Evolutionary conservation across 495 filamentous ascomycete species (phyloP).

Genomic region (Tuber umbilicatum): DNA sequence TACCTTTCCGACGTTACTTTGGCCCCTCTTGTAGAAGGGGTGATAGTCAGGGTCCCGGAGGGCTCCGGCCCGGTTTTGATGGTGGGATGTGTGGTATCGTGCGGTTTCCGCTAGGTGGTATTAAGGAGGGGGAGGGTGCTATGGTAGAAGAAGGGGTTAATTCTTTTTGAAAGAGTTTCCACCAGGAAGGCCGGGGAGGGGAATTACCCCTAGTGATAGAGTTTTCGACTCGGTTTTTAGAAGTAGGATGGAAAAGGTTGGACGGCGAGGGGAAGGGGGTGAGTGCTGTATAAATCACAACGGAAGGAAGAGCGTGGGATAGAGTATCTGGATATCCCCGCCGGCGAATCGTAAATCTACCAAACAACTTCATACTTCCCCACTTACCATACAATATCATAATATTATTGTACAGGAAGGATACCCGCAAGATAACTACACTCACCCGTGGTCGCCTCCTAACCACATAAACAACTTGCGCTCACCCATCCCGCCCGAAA

Average conservation of each 20-base stretch:
- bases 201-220: not conserved
- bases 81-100: not conserved
- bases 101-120: not conserved
- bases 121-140: not conserved
- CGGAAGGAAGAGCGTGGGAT: not conserved
- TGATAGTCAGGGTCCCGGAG: not conserved
- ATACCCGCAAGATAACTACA: not conserved
- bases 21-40: not conserved
- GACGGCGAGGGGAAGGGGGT: not conserved
- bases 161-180: not conserved
- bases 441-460: not conserved
- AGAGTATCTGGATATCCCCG: not conserved
- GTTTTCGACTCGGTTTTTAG: not conserved
- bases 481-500: slow-evolving; percentile 24
- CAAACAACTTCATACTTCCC: not conserved
- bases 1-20: not conserved
- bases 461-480: slow-evolving; percentile 1
- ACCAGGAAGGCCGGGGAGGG: not conserved
- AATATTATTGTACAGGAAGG: not conserved
- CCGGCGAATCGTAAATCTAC: not conserved
- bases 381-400: not conserved
- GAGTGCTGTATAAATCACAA: not conserved
- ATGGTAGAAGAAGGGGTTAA: not conserved
- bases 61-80: not conserved
- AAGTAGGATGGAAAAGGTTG: not conserved